phyloP scores from a whole-genome alignment of 1,284 basidiomycete genomes.

The Exobasidium rhododendri region DNA sequence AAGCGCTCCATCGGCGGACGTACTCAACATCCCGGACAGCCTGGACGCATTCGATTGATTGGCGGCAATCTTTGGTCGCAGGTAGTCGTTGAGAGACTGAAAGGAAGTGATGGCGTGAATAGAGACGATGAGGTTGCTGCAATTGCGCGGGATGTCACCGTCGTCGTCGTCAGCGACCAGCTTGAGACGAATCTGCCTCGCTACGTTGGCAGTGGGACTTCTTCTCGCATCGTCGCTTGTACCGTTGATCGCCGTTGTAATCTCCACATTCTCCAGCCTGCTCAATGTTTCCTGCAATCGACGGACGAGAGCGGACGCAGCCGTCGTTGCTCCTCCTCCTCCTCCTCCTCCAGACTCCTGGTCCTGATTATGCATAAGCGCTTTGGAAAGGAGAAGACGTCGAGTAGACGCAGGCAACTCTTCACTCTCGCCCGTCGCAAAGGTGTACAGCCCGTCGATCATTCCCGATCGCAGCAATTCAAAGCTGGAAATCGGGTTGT shows the following conservation, averaged over 20 bases:
- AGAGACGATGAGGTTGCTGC: slow-evolving; percentile 45
- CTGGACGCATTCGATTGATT: slow-evolving; percentile 66
- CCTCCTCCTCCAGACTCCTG: slow-evolving; percentile 12
- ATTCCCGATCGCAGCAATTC: slow-evolving; percentile 90
- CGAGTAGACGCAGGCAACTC: slow-evolving; percentile 26
- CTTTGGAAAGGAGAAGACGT: slow-evolving; percentile 28
- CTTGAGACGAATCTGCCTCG: slow-evolving; percentile 45
- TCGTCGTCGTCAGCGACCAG: slow-evolving; percentile 43
- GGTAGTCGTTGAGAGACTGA: slow-evolving; percentile 47
- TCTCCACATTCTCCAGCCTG: slow-evolving; percentile 45
- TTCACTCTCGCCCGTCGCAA: slow-evolving; percentile 64
- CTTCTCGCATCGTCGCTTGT: slow-evolving; percentile 32
- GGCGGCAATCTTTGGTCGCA: slow-evolving; percentile 44
- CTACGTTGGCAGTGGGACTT: slow-evolving; percentile 36
- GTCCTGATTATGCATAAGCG: slow-evolving; percentile 27
- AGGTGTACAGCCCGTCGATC: slow-evolving; percentile 78
- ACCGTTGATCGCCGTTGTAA: slow-evolving; percentile 36
- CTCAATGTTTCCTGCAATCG: slow-evolving; percentile 49
- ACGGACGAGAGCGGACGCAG: slow-evolving; percentile 32
- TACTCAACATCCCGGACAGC: slow-evolving; percentile 33
- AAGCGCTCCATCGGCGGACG: slow-evolving; percentile 15
- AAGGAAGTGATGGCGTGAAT: slow-evolving; percentile 53
- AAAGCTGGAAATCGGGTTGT: slow-evolving; percentile 81
- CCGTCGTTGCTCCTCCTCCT: slow-evolving; percentile 16
- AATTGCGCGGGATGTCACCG: slow-evolving; percentile 36